Evolutionary conservation across 768 basidiomycete species (phyloP).

Genomic region (Tylopilus felleus): DNA sequence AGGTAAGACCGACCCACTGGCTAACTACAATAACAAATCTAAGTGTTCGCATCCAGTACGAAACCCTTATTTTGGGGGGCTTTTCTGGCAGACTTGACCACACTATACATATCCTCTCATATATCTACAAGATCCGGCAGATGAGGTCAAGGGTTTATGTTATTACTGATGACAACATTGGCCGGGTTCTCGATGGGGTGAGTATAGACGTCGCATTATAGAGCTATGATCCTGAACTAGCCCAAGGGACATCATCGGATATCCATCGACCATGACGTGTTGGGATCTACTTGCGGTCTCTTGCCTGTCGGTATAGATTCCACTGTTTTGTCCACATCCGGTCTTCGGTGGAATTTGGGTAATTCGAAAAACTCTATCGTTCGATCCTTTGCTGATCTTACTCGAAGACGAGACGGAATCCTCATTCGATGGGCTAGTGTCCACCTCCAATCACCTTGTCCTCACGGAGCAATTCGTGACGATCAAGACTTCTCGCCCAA

Average conservation of each 20-base stretch:
- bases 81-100: conserved; percentile 92
- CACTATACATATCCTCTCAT: conserved; percentile 84
- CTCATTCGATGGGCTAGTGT: conserved; percentile 80
- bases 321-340: conserved; percentile 75
- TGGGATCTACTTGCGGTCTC: conserved; percentile 93
- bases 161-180: conserved; percentile 87
- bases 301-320: conserved; percentile 83
- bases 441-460: conserved; percentile 91
- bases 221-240: not conserved
- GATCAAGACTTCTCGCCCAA: conserved; percentile 74
- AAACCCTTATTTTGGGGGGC: conserved; percentile 81
- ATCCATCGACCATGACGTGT: conserved; percentile 61
- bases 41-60: conserved; percentile 41
- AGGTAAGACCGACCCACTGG: conserved; percentile 29
- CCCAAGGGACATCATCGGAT: conserved; percentile 81
- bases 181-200: conserved; percentile 84
- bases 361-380: conserved; percentile 21
- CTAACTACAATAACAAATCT: not conserved
- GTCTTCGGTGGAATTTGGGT: conserved; percentile 90
- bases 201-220: conserved; percentile 14
- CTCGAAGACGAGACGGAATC: conserved; percentile 57
- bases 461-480: conserved; percentile 61
- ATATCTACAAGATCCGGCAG: conserved; percentile 75
- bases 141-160: conserved; percentile 59
- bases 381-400: conserved; percentile 4